Evolutionary conservation across 306 rosid genomes (phyloP), one percentile per base, ranked within the genome.

Genomic region (Lathyrus sativus): DNA sequence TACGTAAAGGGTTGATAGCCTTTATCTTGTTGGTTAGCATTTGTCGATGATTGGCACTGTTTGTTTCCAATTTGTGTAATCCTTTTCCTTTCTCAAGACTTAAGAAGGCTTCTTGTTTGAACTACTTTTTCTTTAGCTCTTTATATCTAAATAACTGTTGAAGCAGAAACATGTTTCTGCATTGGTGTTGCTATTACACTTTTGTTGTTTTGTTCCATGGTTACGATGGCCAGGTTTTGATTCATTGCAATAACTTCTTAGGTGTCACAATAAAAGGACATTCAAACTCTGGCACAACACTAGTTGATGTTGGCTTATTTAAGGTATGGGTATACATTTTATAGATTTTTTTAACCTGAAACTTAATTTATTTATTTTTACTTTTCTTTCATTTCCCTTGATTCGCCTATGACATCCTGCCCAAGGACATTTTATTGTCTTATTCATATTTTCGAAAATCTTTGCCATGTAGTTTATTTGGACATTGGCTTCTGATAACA

Each of bases 301-400:
- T 78, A n/a, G 92, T 90, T 72, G 96, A 93, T 70, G 99, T 93
- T 78, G 99, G 99, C 77, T 77, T 93, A 77, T 80, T 62, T 79
- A 88, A 93, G 97, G 99, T 93, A 85, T 63, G 77, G 42, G 7
- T 44, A 68, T 48, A 46, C 61, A 18, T 44, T 11, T 70, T 62
- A 26, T 46, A 12, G 44, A 77, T 75, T 71, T 29, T 19, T 76
- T 56, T 33, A 9, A 37, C 35, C 57, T 11, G 1, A 45, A 77
- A 58, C 59, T 62, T 11, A 57, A 39, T 12, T 57, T 14, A 17
- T 57, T 18, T 74, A 24, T 61, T 31, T 43, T 29, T 33, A 45
- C 18, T 43, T 50, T 14, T 37, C 56, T 53, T 72, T 38, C 12
- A 26, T 44, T 63, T 72, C 55, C 37, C 62, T 39, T 69, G 4